Percentiles rank a stretch among this genome's conserved stretches.
Conservation (phyloP, 257 asterid species). For the Oldenlandia corymbosa region DNA sequence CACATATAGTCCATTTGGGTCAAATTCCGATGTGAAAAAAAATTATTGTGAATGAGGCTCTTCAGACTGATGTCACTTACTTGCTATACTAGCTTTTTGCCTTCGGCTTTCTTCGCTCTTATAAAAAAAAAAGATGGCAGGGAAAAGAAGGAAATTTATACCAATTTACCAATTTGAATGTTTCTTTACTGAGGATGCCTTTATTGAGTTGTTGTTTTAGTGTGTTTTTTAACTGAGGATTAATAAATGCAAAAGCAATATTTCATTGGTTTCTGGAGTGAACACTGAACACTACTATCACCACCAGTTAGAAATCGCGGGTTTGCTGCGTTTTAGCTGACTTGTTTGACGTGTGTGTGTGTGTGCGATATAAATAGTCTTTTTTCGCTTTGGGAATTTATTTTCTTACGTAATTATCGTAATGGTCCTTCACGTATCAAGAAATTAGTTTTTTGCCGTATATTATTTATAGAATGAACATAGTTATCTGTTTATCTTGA, state of each 20-base stretch:
- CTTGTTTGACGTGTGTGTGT: constrained; percentile 5
- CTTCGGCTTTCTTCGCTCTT: neutral
- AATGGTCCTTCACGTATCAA: too few relatives aligned
- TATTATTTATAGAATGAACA: too few relatives aligned
- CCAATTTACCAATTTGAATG: constrained; percentile 2
- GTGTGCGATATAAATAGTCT: neutral
- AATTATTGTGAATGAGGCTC: too few relatives aligned
- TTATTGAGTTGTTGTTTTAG: too few relatives aligned
- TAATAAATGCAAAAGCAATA: neutral
- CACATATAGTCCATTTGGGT: constrained; percentile 64
- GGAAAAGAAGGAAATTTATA: neutral
- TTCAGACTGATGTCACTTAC: neutral
- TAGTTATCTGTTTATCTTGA: too few relatives aligned
- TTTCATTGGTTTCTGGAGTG: neutral
- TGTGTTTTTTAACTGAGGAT: neutral
- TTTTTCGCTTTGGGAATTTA: neutral
- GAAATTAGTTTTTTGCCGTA: too few relatives aligned
- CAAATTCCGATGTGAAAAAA: too few relatives aligned
- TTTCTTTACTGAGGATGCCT: too few relatives aligned
- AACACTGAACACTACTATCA: too few relatives aligned
- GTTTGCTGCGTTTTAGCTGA: constrained; percentile 1
- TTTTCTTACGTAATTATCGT: too few relatives aligned
- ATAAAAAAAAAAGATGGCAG: constrained; percentile 6
- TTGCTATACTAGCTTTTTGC: neutral
- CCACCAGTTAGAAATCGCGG: neutral